Evolutionary conservation across 2,329 filamentous ascomycete genomes (phyloP), one percentile per base, ranked within the genome.

Genomic region (Cryphonectria carpinicola): DNA sequence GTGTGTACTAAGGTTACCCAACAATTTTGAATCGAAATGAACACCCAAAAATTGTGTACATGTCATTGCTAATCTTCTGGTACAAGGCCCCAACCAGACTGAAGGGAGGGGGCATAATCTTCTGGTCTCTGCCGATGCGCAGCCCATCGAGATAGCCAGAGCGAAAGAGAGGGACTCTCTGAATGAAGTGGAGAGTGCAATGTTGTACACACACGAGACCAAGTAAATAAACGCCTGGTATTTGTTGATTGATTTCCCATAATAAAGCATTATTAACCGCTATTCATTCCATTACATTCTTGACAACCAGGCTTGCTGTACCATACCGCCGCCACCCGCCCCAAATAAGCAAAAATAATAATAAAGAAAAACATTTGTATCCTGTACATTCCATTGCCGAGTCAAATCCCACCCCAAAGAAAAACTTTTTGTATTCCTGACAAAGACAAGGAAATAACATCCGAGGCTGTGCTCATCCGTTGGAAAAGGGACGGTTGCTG

Each of bases 201-300:
- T 32, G 32, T 32, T 4, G 37, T 11, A 11, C 37, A 46, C 32
- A 32, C 49, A n/a, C 25, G 52, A 67, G 69, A 67, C 3, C 68
- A 49, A 58, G 65, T 43, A 49, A n/a, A 49, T 60, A 32, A 67
- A 41, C 70, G 70, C 70, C 70, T 32, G 56, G 43, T 52, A 66
- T 67, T 65, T 65, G 68, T 67, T 62, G 25, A 56, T 49, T 19
- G 3, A 39, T 43, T 65, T 58, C 17, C 13, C 14, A 39, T 39
- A 17, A 43, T 37, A 61, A 22, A 58, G 46, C 43, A 70, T 70
- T 54, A 64, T 28, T 64, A 52, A 49, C 70, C 17, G 46, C 56
- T 14, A 32, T 19, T 32, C 67, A 62, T 62, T 61, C 70, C 70
- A 72, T 70, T 72, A 72, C 58, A 67, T 43, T 49, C 56, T 67